A percentile compares a stretch with the other conserved stretches of the same genome.
Conservation (phyloP, 2,329 filamentous ascomycete genomes). For the Botryotinia narcissicola region DNA sequence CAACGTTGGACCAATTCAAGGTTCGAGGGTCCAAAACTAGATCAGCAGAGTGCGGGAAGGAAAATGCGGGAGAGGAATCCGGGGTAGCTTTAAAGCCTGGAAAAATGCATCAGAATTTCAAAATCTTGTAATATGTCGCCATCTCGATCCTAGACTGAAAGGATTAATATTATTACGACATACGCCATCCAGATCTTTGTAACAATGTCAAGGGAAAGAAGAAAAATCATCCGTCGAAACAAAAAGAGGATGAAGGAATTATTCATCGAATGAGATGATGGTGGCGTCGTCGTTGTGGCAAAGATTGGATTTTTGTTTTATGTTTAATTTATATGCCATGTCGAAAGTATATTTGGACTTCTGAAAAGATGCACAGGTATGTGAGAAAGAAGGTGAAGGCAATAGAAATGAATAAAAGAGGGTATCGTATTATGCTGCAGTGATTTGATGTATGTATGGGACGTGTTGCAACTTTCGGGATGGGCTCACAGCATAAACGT, state of each 20-base stretch:
- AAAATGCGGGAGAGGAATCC: slow-evolving; percentile 3
- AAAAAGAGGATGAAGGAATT: not conserved
- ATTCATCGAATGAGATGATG: not conserved
- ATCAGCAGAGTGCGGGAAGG: not conserved
- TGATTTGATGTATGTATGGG: not conserved
- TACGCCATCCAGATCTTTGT: slow-evolving; percentile 5
- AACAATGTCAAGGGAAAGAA: not conserved
- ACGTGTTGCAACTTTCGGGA: not conserved
- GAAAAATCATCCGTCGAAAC: not conserved
- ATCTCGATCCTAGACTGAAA: not conserved
- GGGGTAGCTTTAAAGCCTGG: slow-evolving; percentile 6
- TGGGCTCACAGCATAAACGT: slow-evolving; percentile 4
- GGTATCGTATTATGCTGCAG: not conserved
- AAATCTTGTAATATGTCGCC: slow-evolving; percentile 1
- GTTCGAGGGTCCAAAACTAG: slow-evolving; percentile 3
- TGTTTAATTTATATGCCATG: not conserved
- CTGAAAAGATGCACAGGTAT: not conserved
- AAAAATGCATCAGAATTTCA: not conserved
- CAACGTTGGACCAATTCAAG: not conserved
- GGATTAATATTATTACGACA: not conserved
- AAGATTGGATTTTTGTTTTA: not conserved
- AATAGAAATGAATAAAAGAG: not conserved
- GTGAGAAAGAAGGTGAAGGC: not conserved
- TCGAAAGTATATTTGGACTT: not conserved
- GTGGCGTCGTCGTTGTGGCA: slow-evolving; percentile 7